Evolutionary conservation across 2,329 filamentous ascomycete genomes (phyloP), one percentile per base, ranked within the genome.

Genomic region (Thelonectria rubi): DNA sequence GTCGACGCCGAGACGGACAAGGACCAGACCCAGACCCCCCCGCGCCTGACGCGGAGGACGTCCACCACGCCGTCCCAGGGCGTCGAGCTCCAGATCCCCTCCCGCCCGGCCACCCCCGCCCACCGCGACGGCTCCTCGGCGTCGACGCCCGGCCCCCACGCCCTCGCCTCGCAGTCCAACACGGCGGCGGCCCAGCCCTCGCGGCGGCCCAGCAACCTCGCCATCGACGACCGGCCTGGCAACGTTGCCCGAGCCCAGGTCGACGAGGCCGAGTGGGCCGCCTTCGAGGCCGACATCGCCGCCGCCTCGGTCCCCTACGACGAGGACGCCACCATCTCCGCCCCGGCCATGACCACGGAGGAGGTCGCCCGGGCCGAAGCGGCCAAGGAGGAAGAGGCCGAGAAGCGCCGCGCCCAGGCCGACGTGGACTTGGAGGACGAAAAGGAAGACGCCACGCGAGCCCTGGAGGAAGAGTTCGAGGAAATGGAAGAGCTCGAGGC

Each of bases 191-290:
- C 58, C 40, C 56, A 57, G 39, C 72, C 67, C 5, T 70, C 74
- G 1, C 72, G 74, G 1, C 74, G 67, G 30, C 66, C 63, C 49
- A 73, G 61, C 49, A 65, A 62, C 26, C 55, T 72, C 32, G 7
- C 69, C 10, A 61, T 60, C 43, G 60, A 68, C 34, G 60, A 70
- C 11, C 43, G 67, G n/a, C 58, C 65, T 42, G 26, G 26, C 26
- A 54, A 56, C 11, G 37, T 67, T 24, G 48, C 64, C 17, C 55
- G 68, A 43, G 60, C 66, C 17, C 65, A 73, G 8, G 78, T 82
- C 9, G 88, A 94, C 73, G 92, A 97, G 72, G 87, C 89, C 55
- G 91, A 95, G 76, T 95, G 91, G 91, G 90, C 91, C 2, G 91
- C 92, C 9, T 96, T 97, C 73, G 90, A 97, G 74, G 91, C 91